Evolutionary conservation across 2,329 filamentous ascomycete genomes (phyloP).

Genomic region (Pestalotiopsis sp.): DNA sequence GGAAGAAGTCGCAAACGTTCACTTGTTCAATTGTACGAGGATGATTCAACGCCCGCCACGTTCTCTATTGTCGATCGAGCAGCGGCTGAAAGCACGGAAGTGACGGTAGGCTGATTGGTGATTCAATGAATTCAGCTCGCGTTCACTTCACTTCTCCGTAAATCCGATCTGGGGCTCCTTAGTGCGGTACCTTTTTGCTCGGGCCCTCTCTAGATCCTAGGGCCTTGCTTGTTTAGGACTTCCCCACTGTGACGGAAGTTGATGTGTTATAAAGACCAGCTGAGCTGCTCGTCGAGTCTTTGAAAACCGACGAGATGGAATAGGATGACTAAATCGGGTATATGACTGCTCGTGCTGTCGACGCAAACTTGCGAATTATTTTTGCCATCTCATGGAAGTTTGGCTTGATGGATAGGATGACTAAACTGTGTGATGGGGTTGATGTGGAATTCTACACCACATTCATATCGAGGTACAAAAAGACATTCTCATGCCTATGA

Average conservation of each 20-base stretch:
- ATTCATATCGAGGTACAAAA: too few species aligned
- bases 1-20: too few species aligned
- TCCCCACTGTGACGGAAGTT: not conserved
- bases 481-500: not conserved
- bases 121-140: not conserved
- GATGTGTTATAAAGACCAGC: not conserved
- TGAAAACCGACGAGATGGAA: not conserved
- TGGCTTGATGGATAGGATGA: not conserved
- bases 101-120: not conserved
- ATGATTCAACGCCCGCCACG: too few species aligned
- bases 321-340: not conserved
- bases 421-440: constrained; percentile 12
- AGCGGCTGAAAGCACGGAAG: not conserved
- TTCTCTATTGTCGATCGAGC: not conserved
- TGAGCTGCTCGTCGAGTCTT: too few species aligned
- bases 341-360: not conserved
- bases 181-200: not conserved
- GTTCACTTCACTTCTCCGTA: not conserved
- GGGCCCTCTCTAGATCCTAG: not conserved
- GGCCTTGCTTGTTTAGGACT: not conserved
- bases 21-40: too few species aligned
- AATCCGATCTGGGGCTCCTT: not conserved
- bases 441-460: too few species aligned
- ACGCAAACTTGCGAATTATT: not conserved
- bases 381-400: not conserved